These are phyloP conservation scores for Zygoascus flipseniorum DNA, from an alignment of 805 yeast genomes.

Conservation along the genomic window DNA sequence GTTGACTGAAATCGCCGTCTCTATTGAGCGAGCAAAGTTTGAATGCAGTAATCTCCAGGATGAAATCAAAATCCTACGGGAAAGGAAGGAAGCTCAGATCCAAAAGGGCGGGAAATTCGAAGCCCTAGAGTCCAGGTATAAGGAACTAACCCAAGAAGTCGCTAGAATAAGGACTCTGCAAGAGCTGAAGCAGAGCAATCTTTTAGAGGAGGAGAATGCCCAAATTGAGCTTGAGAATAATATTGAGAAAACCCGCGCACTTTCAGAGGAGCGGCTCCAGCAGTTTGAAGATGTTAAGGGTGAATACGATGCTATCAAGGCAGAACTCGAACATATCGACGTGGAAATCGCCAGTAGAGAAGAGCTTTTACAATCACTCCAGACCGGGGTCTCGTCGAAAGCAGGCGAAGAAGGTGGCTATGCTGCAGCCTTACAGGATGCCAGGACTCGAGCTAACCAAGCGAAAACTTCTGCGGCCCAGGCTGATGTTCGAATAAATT, in stretches of 20 bases:
- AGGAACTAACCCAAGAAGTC: constrained; percentile 47
- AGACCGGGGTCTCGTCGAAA: constrained; percentile 82
- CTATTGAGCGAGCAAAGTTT: constrained; percentile 37
- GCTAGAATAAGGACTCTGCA: constrained; percentile 61
- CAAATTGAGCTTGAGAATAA: constrained; percentile 31
- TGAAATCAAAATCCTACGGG: constrained; percentile 49
- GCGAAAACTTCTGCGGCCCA: constrained; percentile 51
- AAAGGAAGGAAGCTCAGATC: constrained; percentile 47
- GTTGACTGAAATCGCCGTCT: constrained; percentile 34
- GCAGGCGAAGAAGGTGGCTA: constrained; percentile 76
- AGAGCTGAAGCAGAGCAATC: constrained; percentile 49
- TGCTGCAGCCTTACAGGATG: constrained; percentile 56
- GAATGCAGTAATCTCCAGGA: constrained; percentile 54
- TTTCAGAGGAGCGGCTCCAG: constrained; percentile 23
- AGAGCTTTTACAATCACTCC: constrained; percentile 69
- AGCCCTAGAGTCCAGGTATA: constrained; percentile 51
- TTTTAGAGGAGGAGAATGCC: constrained; percentile 43
- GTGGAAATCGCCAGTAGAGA: constrained; percentile 50
- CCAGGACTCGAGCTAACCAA: constrained; percentile 46
- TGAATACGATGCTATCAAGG: constrained; percentile 38
- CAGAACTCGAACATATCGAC: constrained; percentile 38
- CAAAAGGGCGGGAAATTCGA: constrained; percentile 53
- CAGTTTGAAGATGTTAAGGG: constrained; percentile 36
- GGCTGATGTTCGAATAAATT: constrained; percentile 47
- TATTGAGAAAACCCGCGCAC: constrained; percentile 24